Evolutionary conservation across 2,329 filamentous ascomycete genomes (phyloP).

Genomic region (Nemania sp.): DNA sequence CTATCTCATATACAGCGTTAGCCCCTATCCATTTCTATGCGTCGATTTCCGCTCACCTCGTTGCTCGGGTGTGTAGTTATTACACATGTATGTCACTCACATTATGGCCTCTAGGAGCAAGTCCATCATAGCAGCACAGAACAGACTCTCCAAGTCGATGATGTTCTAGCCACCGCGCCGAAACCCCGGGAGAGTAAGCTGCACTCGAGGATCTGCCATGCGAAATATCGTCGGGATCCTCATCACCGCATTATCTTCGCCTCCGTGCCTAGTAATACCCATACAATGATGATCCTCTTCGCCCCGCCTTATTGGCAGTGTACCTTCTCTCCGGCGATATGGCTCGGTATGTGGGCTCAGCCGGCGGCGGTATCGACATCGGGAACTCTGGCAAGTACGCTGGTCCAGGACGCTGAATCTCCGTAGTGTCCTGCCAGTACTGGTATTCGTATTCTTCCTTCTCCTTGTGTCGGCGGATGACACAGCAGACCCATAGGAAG

Average conservation of each 20-base stretch:
- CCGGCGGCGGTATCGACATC: slow-evolving; percentile 33
- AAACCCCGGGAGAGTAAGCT: no score
- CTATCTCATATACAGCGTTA: no score
- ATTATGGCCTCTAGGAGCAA: no score
- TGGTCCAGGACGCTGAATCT: slow-evolving; percentile 1
- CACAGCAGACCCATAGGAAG: slow-evolving; percentile 31
- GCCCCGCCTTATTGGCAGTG: slow-evolving; percentile 13
- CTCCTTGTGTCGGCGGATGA: slow-evolving; percentile 25
- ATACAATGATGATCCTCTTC: slow-evolving; percentile 3
- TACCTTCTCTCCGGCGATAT: slow-evolving; percentile 4
- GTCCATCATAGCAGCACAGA: no score
- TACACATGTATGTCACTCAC: no score
- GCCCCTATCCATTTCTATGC: no score
- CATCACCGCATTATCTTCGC: neutral
- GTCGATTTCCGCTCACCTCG: no score
- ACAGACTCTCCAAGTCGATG: no score
- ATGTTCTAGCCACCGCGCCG: no score
- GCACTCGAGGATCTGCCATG: no score
- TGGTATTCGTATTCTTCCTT: slow-evolving; percentile 5
- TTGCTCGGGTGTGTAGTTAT: no score
- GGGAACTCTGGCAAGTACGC: slow-evolving; percentile 32
- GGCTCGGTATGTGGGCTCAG: slow-evolving; percentile 27
- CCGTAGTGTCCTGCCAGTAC: neutral
- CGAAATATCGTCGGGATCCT: no score
- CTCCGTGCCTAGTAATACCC: neutral